Conservation (phyloP, 352 stramenopile species). For the Globisporangium echinulatum region DNA sequence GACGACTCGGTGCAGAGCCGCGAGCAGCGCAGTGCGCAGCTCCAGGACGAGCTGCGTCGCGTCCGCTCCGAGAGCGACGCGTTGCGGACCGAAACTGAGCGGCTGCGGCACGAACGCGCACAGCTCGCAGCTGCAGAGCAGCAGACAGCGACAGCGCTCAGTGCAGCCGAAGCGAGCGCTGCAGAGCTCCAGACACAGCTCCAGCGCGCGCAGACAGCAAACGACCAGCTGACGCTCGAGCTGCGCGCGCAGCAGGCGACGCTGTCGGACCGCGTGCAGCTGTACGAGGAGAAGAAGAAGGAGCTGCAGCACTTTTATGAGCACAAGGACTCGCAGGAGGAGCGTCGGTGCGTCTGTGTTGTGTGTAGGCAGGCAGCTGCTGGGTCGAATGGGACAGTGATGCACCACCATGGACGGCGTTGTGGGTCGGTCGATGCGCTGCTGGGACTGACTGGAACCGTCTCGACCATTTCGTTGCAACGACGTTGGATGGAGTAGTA, state of each 20-base stretch:
- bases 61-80: conserved; percentile 16
- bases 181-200: conserved; percentile 46
- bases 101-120: conserved; percentile 23
- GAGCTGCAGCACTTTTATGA: conserved; percentile 59
- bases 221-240: conserved; percentile 52
- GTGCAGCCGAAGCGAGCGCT: conserved; percentile 21
- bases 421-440: too few species aligned
- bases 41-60: conserved; percentile 22
- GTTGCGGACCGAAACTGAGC: conserved; percentile 16
- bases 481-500: conserved; percentile 13
- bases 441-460: too few species aligned
- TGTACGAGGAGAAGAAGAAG: conserved; percentile 64
- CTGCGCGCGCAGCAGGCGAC: conserved; percentile 44
- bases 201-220: conserved; percentile 41
- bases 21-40: conserved; percentile 14
- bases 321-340: conserved; percentile 45
- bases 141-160: conserved; percentile 22
- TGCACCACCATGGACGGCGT: too few species aligned
- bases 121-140: conserved; percentile 32
- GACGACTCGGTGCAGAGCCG: conserved; percentile 29
- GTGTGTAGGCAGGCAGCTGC: too few species aligned
- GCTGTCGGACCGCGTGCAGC: conserved; percentile 36
- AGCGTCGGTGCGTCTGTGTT: conserved; percentile 23
- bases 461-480: too few species aligned
- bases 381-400: too few species aligned